Evolutionary conservation across 805 yeast species (phyloP), one percentile per base, ranked within the genome.

Genomic region (Candida koratica): DNA sequence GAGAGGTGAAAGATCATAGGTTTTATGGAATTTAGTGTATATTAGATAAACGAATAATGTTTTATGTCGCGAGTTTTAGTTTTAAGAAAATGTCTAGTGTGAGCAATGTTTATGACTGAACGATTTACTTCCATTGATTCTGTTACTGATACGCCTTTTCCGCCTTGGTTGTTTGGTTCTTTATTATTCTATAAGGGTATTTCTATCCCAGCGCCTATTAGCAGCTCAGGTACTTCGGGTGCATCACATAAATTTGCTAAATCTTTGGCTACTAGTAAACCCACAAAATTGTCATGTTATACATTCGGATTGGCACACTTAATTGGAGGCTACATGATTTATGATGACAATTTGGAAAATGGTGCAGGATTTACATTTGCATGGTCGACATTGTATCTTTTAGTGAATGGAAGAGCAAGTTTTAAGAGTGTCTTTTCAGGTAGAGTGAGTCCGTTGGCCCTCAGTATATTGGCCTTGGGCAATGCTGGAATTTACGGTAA

Each of bases 341-440:
- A 69, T 44, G 96, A 88, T 52, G 81, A 84, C 11, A 96, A 87
- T 50, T 59, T 77, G 14, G 71, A 73, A 30, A 79, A 84, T 58
- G 96, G 95, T 3, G 71, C 90, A 1, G 96, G 95, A 0, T 82
- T 88, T 51, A 64, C 73, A 5, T 67, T 76, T 48, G 94, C 93
- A 2, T 89, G 96, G 96, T 76, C 85, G 6, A 56, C 83, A 6
- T 58, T 88, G 39, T 89, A 85, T 50, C 52, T 81, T 39, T 53
- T 88, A 9, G 85, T 81, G 11, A 84, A 85, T 51, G 86, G 87
- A 1, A 70, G 69, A 25, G 71, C 77, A 5, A 66, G 84, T 9
- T 32, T 81, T 17, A 65, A 61, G 28, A 70, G 73, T 24, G 42
- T 79, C 42, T 61, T 76, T 38, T 69, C 75, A 33, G 79, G 79